These are phyloP conservation scores for Naegleria lovaniensis DNA, from an alignment of 208 protist genomes.

Conservation along the genomic window DNA sequence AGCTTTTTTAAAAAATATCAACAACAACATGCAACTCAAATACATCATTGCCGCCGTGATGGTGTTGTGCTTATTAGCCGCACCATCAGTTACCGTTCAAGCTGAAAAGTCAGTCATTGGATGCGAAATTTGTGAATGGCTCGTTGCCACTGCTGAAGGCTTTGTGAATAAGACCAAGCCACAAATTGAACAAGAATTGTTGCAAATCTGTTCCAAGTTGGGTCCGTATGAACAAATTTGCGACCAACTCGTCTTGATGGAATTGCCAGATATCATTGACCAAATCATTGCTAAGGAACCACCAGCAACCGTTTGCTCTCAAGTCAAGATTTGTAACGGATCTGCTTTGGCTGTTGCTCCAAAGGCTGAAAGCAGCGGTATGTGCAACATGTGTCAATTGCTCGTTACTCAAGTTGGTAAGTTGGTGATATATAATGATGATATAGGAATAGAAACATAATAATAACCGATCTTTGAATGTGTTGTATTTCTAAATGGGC, in stretches of 20 bases:
- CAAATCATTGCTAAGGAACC: neutral
- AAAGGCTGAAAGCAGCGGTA: neutral
- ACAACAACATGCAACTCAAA: neutral
- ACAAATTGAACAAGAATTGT: constrained; percentile 20
- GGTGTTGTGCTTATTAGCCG: neutral
- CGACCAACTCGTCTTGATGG: neutral
- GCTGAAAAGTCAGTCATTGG: neutral
- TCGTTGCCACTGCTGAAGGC: neutral
- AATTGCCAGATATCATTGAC: constrained; percentile 6
- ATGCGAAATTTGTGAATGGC: neutral
- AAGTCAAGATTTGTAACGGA: neutral
- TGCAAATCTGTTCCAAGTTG: neutral
- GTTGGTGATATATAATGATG: too few species aligned
- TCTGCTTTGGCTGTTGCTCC: neutral
- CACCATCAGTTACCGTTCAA: neutral
- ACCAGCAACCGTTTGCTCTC: neutral
- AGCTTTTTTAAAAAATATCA: neutral
- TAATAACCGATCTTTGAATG: too few species aligned
- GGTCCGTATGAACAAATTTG: constrained; percentile 4
- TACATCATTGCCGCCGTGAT: neutral
- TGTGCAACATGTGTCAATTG: neutral
- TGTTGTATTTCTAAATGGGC: too few species aligned
- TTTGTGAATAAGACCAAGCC: neutral
- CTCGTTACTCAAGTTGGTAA: constrained; percentile 5
- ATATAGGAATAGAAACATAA: too few species aligned